These are phyloP conservation scores for Fusarium marasasianum DNA, from an alignment of 2,329 filamentous ascomycete species.

Conservation along the genomic window DNA sequence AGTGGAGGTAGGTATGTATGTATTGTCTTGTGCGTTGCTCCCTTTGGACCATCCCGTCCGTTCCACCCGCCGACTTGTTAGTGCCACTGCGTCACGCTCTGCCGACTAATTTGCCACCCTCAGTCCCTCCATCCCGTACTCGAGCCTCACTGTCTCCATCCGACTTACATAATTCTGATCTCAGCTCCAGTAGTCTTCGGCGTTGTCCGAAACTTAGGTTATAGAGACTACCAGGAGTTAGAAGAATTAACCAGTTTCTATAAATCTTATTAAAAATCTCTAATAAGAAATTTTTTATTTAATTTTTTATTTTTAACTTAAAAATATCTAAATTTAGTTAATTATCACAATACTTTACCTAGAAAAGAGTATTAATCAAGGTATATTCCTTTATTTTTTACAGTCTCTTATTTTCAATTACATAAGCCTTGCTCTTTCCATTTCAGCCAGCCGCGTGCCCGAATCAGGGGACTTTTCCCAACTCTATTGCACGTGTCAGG, in stretches of 20 bases:
- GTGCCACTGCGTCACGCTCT: constrained; percentile 26
- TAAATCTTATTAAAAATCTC: no score
- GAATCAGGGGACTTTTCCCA: constrained; percentile 6
- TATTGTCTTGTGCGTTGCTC: not conserved
- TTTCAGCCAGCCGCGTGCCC: constrained; percentile 6
- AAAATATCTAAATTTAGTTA: no score
- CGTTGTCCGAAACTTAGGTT: constrained; percentile 27
- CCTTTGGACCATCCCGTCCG: not conserved
- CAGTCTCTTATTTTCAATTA: constrained; percentile 8
- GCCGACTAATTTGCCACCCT: constrained; percentile 32
- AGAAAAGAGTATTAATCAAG: no score
- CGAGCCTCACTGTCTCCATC: not conserved
- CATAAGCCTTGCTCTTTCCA: not conserved
- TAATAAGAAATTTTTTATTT: no score
- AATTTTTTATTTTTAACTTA: no score
- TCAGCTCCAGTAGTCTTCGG: constrained; percentile 28
- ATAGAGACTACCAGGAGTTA: no score
- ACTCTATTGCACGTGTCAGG: constrained; percentile 7
- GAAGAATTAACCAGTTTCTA: no score
- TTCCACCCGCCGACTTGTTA: not conserved
- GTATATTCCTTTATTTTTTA: not conserved
- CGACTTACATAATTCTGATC: constrained; percentile 37
- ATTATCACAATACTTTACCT: no score
- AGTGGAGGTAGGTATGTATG: not conserved
- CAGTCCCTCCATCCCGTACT: constrained; percentile 7